A percentile compares a stretch with the other conserved stretches of the same genome.
These are phyloP conservation scores for Amaranthus cruentus DNA, from an alignment of 148 eudicot species.

Conservation along the genomic window DNA sequence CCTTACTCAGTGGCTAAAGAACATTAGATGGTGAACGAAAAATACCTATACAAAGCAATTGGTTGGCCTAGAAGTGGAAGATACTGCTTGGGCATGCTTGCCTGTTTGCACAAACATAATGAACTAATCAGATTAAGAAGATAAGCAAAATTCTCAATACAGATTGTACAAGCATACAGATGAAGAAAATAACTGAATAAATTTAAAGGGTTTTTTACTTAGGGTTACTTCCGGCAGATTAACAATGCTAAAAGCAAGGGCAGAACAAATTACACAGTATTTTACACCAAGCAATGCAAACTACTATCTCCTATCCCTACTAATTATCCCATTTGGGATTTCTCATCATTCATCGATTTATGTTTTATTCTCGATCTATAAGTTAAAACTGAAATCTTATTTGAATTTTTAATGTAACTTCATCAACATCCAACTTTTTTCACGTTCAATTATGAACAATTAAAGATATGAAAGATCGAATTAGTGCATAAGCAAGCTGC, in stretches of 20 bases:
- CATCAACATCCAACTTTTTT: background rate
- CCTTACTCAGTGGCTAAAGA: background rate
- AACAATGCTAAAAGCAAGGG: no score
- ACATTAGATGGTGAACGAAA: slow-evolving; percentile 13
- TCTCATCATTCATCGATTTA: no score
- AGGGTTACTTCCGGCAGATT: no score
- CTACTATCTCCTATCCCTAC: no score
- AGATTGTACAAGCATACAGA: background rate
- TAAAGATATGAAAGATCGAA: no score
- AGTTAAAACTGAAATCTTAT: no score
- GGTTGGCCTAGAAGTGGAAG: slow-evolving; percentile 91
- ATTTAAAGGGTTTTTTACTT: background rate
- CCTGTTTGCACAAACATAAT: slow-evolving; percentile 54
- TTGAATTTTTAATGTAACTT: background rate
- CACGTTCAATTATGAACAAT: background rate
- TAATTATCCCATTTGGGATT: no score
- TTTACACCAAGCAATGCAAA: no score
- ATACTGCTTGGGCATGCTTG: slow-evolving; percentile 99
- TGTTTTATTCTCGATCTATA: no score
- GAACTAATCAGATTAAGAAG: slow-evolving; percentile 29
- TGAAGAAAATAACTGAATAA: background rate
- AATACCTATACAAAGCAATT: slow-evolving; percentile 91
- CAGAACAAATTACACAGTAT: background rate
- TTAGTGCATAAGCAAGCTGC: no score
- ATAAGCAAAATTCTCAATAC: background rate